Base-by-base conservation (phyloP, 148 eudicot genomes). In the Chenopodium suecicum region DNA sequence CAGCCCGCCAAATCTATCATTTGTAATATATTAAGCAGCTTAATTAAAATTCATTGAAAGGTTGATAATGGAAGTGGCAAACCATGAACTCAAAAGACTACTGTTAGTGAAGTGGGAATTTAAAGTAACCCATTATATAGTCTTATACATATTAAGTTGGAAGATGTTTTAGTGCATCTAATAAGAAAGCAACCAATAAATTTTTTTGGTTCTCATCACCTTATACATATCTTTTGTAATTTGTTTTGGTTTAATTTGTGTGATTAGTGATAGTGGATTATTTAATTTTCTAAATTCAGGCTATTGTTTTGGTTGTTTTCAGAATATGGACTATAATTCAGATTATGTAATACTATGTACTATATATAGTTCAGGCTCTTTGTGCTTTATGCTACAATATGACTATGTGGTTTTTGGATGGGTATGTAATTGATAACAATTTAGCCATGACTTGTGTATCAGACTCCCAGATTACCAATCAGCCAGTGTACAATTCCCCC, bases 1-100 rank as follows among this genome's bases (percentile, higher is more conserved):
- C 91, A 87, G 92, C 92, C 92, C 90, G 90, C 88, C 86, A 73
- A 68, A 78, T 68, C 78, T 70, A 31, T 74, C 50, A 22, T 23
- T 46, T 72, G 75, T 46, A 72, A n/a, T 46, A 72, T 72, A 72
- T 20, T 72, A n/a, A 71, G 74, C 22, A 50, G 52, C 74, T 37
- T 37, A 37, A 37, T 19, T 71, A 0, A 20, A 7, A 23, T 25
- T 48, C 5, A 73, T 73, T 73, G 69, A 29, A 65, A 73, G 25
- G 60, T 73, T 73, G 17, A 13, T 47, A 20, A 60, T 73, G 44
- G 44, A 46, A 22, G 60, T 32, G 73, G 73, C 46, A 17, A 70
- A 70, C 73, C 46, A 50, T 29, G 27, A 44, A 72, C 75, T 46
- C 48, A 70, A 46, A 37, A 23, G 52, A 4, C 31, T 73, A 48